phyloP scores from a whole-genome alignment of 1,284 basidiomycete species.

The Trichosporon asahii region DNA sequence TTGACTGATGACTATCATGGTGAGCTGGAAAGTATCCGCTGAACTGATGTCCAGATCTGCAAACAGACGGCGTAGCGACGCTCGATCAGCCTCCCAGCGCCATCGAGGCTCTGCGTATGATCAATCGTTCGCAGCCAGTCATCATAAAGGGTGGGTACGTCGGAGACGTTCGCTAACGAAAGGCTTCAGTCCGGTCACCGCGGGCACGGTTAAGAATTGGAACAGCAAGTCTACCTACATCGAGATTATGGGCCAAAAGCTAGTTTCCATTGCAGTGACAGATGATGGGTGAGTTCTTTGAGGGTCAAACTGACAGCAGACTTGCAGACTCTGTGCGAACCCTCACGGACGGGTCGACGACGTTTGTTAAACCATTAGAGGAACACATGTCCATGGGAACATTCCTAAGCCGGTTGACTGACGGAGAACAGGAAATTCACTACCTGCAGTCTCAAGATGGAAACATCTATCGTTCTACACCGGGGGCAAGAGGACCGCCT shows the following conservation, averaged over 20 bases:
- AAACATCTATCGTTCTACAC: slow-evolving; percentile 61
- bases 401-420: slow-evolving; percentile 53
- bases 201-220: slow-evolving; percentile 28
- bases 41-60: not conserved
- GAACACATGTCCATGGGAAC: slow-evolving; percentile 64
- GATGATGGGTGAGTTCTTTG: slow-evolving; percentile 66
- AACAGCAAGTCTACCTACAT: slow-evolving; percentile 29
- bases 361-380: slow-evolving; percentile 72
- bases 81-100: slow-evolving; percentile 62
- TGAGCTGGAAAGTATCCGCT: not conserved
- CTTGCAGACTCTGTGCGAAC: slow-evolving; percentile 71
- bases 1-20: slow-evolving; percentile 24
- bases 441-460: slow-evolving; percentile 91
- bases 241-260: slow-evolving; percentile 57
- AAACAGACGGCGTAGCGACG: not conserved
- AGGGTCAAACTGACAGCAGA: slow-evolving; percentile 49
- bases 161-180: slow-evolving; percentile 14
- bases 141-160: slow-evolving; percentile 63
- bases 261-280: slow-evolving; percentile 72
- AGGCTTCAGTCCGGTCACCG: slow-evolving; percentile 32
- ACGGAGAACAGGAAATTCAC: slow-evolving; percentile 54
- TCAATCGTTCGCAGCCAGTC: slow-evolving; percentile 71
- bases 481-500: slow-evolving; percentile 47
- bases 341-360: slow-evolving; percentile 57
- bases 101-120: slow-evolving; percentile 68